Base-by-base conservation (phyloP, 306 rosid genomes). In the Castanopsis chinensis region DNA sequence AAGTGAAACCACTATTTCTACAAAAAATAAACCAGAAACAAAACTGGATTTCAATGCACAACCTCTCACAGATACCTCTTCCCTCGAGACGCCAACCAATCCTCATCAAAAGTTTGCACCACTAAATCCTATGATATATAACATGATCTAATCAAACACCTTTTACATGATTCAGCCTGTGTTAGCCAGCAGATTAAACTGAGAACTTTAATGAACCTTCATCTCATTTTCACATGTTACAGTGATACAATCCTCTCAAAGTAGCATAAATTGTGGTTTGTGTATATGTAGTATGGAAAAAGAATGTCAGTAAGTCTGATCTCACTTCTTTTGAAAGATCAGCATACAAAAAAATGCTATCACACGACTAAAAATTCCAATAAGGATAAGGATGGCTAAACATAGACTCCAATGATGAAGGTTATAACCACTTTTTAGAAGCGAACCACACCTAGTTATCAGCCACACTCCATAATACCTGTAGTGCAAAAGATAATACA, bases 381-480 rank as follows among this genome's bases (percentile, higher is more conserved):
- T 81, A 63, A 86, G 76, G 61, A 90, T n/a, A 80, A 95, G 92
- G 73, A 92, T 81, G 52, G 77, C 59, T 78, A 93, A 61, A 74
- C 99, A 91, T 30, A 89, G 87, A 74, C 77, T 82, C 99, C 98
- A 93, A 78, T 93, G 86, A 80, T 93, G 96, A 85, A 95, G 86
- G 78, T 87, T 81, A 76, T 91, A 95, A 35, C 96, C 94, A n/a
- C 83, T 84, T 83, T 73, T 78, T 73, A 80, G 32, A 51, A 95
- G 91, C 28, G 85, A 80, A 51, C 95, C 99, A 18, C 98, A 92
- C 1, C 98, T 89, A 71, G 91, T 91, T 85, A 95, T 87, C 74
- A 95, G 96, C 99, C 99, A 92, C 60, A 92, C 97, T 73, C 99
- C 99, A 49, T 88, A 87, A 67, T 95, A 91, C 91, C 98, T 94